Evolutionary conservation across 805 yeast species (phyloP).

Genomic region (Helenozyma baotianmanensis): DNA sequence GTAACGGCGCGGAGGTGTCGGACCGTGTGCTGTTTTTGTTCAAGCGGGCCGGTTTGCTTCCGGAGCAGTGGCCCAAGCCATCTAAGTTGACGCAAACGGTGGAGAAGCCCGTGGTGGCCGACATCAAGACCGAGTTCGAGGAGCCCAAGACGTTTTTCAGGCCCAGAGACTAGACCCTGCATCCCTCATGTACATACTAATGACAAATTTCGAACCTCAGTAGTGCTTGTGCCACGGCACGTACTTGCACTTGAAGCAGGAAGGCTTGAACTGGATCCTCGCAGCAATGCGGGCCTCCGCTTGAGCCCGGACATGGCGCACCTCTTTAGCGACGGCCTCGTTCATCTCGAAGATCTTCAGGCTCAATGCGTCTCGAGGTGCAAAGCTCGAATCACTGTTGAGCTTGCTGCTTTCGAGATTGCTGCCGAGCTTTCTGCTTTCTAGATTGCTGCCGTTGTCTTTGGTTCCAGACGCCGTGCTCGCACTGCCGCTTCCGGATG

Average conservation of each 20-base stretch:
- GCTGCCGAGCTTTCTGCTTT: too few relatives aligned
- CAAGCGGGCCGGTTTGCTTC: conserved; percentile 70
- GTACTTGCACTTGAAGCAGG: conserved; percentile 13
- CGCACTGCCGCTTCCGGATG: too few relatives aligned
- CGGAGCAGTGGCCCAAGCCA: conserved; percentile 57
- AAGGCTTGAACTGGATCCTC: conserved; percentile 9
- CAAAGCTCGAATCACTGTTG: too few relatives aligned
- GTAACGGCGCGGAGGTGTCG: conserved; percentile 95
- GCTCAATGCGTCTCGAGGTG: conserved; percentile 1
- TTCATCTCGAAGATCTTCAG: conserved; percentile 10
- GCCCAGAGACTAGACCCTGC: conserved; percentile 21
- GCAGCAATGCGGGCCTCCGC: conserved; percentile 8
- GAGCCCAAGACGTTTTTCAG: conserved; percentile 31
- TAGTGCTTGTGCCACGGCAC: conserved; percentile 15
- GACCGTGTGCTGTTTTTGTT: conserved; percentile 73
- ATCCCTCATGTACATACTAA: conserved; percentile 3
- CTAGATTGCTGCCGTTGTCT: too few relatives aligned
- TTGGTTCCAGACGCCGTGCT: too few relatives aligned
- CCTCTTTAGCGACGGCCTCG: conserved; percentile 13
- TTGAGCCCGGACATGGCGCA: conserved; percentile 9
- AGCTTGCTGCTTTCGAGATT: too few relatives aligned
- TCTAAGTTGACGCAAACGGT: conserved; percentile 26
- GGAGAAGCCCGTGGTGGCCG: conserved; percentile 25
- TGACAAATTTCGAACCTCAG: too few relatives aligned
- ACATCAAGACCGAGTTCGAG: conserved; percentile 24